These are phyloP conservation scores for Plasmodium gaboni DNA, from an alignment of 169 alveolate species.

Conservation along the genomic window DNA sequence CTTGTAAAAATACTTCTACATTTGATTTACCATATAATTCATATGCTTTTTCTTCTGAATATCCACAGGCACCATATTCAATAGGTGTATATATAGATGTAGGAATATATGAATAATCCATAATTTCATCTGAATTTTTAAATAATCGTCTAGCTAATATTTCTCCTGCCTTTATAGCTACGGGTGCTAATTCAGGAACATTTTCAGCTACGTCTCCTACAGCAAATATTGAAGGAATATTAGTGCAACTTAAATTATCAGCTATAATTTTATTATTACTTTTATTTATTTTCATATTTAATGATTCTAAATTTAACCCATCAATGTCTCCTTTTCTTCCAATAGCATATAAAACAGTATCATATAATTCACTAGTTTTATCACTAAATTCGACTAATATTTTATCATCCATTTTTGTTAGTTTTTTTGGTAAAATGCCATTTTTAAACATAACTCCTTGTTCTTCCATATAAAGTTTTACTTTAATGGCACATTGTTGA, in stretches of 20 bases:
- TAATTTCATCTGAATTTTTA: slow-evolving; percentile 84
- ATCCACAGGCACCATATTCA: slow-evolving; percentile 97
- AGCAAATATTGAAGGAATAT: slow-evolving; percentile 92
- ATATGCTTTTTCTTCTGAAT: slow-evolving; percentile 92
- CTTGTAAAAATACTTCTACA: slow-evolving; percentile 91
- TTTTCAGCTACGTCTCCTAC: slow-evolving; percentile 97
- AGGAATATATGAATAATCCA: slow-evolving; percentile 89
- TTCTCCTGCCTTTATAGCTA: slow-evolving; percentile 97
- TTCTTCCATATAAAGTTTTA: slow-evolving; percentile 89
- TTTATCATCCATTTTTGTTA: slow-evolving; percentile 88
- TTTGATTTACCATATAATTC: slow-evolving; percentile 86
- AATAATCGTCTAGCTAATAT: slow-evolving; percentile 95
- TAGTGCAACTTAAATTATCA: slow-evolving; percentile 92
- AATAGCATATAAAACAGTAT: slow-evolving; percentile 97
- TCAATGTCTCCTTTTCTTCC: slow-evolving; percentile 96
- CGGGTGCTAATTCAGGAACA: slow-evolving; percentile 97
- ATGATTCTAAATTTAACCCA: slow-evolving; percentile 80
- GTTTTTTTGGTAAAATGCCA: slow-evolving; percentile 90
- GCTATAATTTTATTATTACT: slow-evolving; percentile 89
- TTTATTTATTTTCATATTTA: slow-evolving; percentile 73
- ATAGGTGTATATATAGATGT: slow-evolving; percentile 98
- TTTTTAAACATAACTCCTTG: slow-evolving; percentile 92
- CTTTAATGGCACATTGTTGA: slow-evolving; percentile 93
- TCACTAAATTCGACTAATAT: slow-evolving; percentile 85
- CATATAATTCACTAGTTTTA: slow-evolving; percentile 88